phyloP scores from a whole-genome alignment of 257 asterid genomes.

The Rhazya stricta region DNA sequence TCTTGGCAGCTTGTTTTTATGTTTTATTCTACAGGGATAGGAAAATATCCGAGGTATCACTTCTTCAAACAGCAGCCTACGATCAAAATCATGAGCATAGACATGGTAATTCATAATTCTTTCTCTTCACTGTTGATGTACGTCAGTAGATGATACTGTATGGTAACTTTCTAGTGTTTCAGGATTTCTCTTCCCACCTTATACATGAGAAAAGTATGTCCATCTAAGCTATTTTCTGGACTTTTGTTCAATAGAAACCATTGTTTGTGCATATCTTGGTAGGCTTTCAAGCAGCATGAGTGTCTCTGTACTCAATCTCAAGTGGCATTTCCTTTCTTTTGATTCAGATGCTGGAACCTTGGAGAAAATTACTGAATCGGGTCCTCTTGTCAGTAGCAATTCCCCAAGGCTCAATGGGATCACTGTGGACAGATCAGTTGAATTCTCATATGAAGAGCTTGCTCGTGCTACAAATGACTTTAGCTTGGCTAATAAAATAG shows the following conservation, averaged over 20 bases:
- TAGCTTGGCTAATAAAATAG: slow-evolving; percentile 51
- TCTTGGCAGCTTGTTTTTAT: slow-evolving; percentile 44
- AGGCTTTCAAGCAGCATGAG: background rate
- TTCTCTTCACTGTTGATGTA: background rate
- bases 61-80: slow-evolving; percentile 21
- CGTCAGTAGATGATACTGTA: background rate
- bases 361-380: slow-evolving; percentile 37
- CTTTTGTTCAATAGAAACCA: background rate
- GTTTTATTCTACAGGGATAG: slow-evolving; percentile 35
- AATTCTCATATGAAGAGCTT: slow-evolving; percentile 65
- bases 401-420: slow-evolving; percentile 53
- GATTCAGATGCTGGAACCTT: slow-evolving; percentile 28
- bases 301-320: background rate
- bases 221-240: background rate
- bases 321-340: background rate
- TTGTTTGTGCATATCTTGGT: too few species aligned
- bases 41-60: slow-evolving; percentile 24
- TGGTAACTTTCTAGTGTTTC: background rate
- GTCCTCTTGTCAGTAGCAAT: slow-evolving; percentile 25
- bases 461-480: slow-evolving; percentile 61
- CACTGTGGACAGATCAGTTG: slow-evolving; percentile 76
- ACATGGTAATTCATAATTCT: slow-evolving; percentile 32
- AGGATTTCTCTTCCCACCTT: background rate
- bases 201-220: background rate
- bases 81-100: slow-evolving; percentile 24